Evolutionary conservation across 2,329 filamentous ascomycete species (phyloP), one percentile per base, ranked within the genome.

Genomic region (Colletotrichum sojae): DNA sequence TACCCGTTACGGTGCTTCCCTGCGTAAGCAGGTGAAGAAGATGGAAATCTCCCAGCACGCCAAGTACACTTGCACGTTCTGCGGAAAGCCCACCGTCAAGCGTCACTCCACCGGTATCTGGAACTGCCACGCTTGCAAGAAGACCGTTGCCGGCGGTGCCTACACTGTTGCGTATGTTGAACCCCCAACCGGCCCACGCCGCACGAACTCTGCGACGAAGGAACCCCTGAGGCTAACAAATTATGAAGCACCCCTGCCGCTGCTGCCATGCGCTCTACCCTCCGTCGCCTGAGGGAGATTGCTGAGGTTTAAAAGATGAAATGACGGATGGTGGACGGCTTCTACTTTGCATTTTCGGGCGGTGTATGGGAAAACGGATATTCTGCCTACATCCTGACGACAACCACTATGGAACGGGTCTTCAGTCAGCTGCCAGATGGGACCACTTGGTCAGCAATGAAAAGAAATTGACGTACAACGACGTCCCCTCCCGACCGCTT

Each of bases 1-100:
- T 90, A 95, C 92, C 78, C 95, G 94, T 90, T 97, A 97, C 87
- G 96, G 95, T 95, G 95, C 96, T 83, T 98, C 96, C 81, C 94
- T 98, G 86, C 94, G 95, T 88, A 98, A 98, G 91, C 95, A 84
- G 79, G 82, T 84, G 1, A 98, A 98, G 94, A 98, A 98, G 93
- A 97, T 98, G 92, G 96, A 98, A 92, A 93, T 98, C 85, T 93
- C 94, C 80, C 96, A 98, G 87, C 96, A 99, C 90, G 94, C 94
- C 88, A 92, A 92, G 84, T 98, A 98, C 82, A 91, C 91, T 82
- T 98, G 95, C 91, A 95, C 95, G 76, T 99, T 98, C 93, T 97
- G 94, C 90, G 95, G 95, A 82, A 98, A 98, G 92, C 92, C 91
- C 83, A 93, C 92, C 79, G 94, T 97, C 82, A 94, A 94, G 89